Base-by-base conservation (phyloP, 2,329 filamentous ascomycete genomes). In the Pestalotiopsis sp. region DNA sequence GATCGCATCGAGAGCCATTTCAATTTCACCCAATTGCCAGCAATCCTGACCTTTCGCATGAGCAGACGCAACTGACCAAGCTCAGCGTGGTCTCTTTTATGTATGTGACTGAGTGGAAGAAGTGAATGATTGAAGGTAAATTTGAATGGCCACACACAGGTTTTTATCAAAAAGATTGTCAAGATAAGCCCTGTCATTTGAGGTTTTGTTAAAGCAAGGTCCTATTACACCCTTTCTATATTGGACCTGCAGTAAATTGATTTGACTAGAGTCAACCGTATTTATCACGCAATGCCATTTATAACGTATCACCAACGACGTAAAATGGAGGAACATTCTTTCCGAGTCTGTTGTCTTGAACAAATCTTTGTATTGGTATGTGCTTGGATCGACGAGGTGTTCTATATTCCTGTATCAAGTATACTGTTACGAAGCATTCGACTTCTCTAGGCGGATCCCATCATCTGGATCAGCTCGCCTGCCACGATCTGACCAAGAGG, bases 21-120 rank as follows among this genome's bases (percentile, higher is more conserved):
- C 62, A 84, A 84, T 70, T 85, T 73, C 67, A 75, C 74, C 26
- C 78, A 82, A 71, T 68, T 82, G 5, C 79, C 80, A 0, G 73
- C 76, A 4, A 70, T 81, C 44, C 64, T 80, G 17, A 73, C 73
- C 13, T 82, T 81, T 66, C 76, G 79, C 1, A 57, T 69, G 11
- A 40, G 66, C 30, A 67, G 24, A 30, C 40, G 14, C 58, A 61
- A 24, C 58, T 61, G 13, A 17, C 13, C 17, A 40, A 17, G 58
- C 17, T 10, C 14, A n/a, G 26, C 26, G 30, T 7, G 24, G 5
- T 61, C 14, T 22, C 30, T 35, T 35, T 9, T 9, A 5, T 30
- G 7, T 35, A 35, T 35, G 6, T 35, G 7, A 35, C 30, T 35
- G 11, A 61, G n/a, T 38, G 24, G 13, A 52, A 52, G 13, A 52